Evolutionary conservation across 495 filamentous ascomycete genomes (phyloP).

Genomic region (Hypoxylon fuscum): DNA sequence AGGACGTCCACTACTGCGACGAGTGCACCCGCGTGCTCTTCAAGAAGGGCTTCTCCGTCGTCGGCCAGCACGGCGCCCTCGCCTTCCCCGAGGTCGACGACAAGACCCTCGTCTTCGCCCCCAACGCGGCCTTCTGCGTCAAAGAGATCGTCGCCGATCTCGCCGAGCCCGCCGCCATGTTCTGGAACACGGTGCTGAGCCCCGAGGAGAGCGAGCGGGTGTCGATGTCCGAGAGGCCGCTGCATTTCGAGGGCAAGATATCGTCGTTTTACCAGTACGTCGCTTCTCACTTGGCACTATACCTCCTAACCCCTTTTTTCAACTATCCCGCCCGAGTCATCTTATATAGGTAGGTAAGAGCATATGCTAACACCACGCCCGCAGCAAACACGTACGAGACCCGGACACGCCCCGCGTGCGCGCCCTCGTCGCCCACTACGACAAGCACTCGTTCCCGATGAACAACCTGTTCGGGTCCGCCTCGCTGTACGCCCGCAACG

Average conservation of each 20-base stretch:
- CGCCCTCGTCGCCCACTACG: conserved; percentile 17
- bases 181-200: conserved; percentile 19
- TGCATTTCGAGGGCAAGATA: conserved; percentile 4
- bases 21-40: conserved; percentile 16
- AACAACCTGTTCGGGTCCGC: conserved; percentile 22
- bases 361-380: neutral
- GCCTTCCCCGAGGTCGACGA: conserved; percentile 28
- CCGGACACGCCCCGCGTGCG: conserved; percentile 32
- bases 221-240: neutral
- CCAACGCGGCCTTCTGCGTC: conserved; percentile 16
- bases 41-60: conserved; percentile 20
- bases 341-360: neutral
- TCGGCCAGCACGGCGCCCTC: conserved; percentile 23
- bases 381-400: neutral
- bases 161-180: conserved; percentile 29
- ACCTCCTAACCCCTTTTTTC: neutral
- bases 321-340: neutral
- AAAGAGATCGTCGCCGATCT: conserved; percentile 35
- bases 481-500: conserved; percentile 22
- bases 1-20: conserved; percentile 18
- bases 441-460: conserved; percentile 13
- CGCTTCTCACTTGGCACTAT: no score
- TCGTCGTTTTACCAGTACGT: conserved; percentile 17
- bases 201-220: conserved; percentile 12
- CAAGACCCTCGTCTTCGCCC: conserved; percentile 29